A percentile compares a stretch with the other conserved stretches of the same genome.
phyloP scores from a whole-genome alignment of 371 early-diverging fungal genomes.

The Haplosporangium sp. region DNA sequence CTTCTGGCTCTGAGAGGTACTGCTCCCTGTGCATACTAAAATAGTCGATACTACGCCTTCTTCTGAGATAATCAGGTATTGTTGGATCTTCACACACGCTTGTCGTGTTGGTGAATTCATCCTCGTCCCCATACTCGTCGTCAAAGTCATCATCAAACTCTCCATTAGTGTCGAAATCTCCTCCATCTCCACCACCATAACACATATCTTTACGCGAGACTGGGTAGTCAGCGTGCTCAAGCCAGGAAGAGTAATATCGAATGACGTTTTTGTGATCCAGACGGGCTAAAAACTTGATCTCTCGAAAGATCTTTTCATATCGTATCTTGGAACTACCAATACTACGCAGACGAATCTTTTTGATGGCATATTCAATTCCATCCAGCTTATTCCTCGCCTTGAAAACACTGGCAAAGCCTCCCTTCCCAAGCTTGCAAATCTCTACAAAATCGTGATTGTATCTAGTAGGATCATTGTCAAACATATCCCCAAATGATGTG shows the following conservation, averaged over 20 bases:
- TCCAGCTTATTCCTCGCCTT: slow-evolving; percentile 85
- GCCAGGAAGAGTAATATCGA: slow-evolving; percentile 94
- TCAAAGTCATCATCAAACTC: slow-evolving; percentile 51
- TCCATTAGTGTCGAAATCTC: slow-evolving; percentile 33
- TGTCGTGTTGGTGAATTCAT: slow-evolving; percentile 40
- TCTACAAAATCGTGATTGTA: slow-evolving; percentile 90
- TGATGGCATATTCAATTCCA: slow-evolving; percentile 90
- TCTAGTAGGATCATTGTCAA: slow-evolving; percentile 75
- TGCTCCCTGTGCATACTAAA: slow-evolving; percentile 36
- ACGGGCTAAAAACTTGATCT: slow-evolving; percentile 90
- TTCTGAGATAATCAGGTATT: slow-evolving; percentile 2
- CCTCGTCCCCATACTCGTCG: slow-evolving; percentile 52
- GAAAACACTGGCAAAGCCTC: slow-evolving; percentile 95
- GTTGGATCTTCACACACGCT: slow-evolving; percentile 17
- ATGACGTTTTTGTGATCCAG: slow-evolving; percentile 92
- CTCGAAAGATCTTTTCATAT: slow-evolving; percentile 86
- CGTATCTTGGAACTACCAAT: slow-evolving; percentile 61
- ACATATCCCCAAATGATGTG: slow-evolving; percentile 58
- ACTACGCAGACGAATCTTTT: slow-evolving; percentile 75
- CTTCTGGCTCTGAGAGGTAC: slow-evolving; percentile 27
- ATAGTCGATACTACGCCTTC: slow-evolving; percentile 37
- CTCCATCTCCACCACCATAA: slow-evolving; percentile 17
- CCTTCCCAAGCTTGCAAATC: slow-evolving; percentile 83
- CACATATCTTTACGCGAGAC: slow-evolving; percentile 30
- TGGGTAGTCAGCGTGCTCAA: slow-evolving; percentile 74